Percentiles rank a stretch among this genome's conserved stretches.
These are phyloP conservation scores for Coniella vitis DNA, from an alignment of 2,329 filamentous ascomycete species.

Conservation along the genomic window DNA sequence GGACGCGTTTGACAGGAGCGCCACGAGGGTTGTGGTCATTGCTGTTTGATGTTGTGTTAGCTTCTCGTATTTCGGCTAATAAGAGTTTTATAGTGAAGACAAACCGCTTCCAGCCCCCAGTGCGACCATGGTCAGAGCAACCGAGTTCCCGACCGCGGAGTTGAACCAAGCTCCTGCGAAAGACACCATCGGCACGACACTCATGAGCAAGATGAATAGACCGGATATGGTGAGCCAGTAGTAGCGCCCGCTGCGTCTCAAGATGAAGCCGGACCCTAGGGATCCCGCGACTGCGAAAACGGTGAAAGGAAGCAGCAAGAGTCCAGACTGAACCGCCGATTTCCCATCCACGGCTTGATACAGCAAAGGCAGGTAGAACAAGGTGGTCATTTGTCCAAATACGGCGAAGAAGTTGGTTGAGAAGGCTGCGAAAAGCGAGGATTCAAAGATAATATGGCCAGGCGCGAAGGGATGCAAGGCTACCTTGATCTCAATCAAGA, in stretches of 20 bases:
- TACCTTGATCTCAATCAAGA: constrained; percentile 60
- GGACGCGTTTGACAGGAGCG: constrained; percentile 62
- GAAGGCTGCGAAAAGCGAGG: constrained; percentile 60
- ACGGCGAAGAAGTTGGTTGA: constrained; percentile 67
- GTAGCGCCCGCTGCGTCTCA: constrained; percentile 64
- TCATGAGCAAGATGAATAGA: constrained; percentile 47
- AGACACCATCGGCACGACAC: constrained; percentile 49
- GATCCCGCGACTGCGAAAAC: constrained; percentile 54
- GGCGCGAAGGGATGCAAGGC: constrained; percentile 70
- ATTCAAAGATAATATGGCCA: constrained; percentile 63
- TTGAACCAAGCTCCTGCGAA: constrained; percentile 47
- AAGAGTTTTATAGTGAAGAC: constrained; percentile 5
- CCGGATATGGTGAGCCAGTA: constrained; percentile 59
- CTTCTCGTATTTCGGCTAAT: constrained; percentile 6
- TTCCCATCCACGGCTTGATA: constrained; percentile 66
- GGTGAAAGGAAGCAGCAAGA: constrained; percentile 62
- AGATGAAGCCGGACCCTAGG: constrained; percentile 56
- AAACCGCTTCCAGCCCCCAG: constrained; percentile 32
- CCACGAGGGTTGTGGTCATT: constrained; percentile 66
- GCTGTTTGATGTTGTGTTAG: constrained; percentile 46
- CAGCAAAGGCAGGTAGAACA: constrained; percentile 73
- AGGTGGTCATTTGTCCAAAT: constrained; percentile 45
- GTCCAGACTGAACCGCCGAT: constrained; percentile 56
- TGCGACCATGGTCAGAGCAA: constrained; percentile 47
- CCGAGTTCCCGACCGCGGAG: constrained; percentile 44